Conservation (phyloP, 2,329 filamentous ascomycete species). For the Monilinia polystroma region DNA sequence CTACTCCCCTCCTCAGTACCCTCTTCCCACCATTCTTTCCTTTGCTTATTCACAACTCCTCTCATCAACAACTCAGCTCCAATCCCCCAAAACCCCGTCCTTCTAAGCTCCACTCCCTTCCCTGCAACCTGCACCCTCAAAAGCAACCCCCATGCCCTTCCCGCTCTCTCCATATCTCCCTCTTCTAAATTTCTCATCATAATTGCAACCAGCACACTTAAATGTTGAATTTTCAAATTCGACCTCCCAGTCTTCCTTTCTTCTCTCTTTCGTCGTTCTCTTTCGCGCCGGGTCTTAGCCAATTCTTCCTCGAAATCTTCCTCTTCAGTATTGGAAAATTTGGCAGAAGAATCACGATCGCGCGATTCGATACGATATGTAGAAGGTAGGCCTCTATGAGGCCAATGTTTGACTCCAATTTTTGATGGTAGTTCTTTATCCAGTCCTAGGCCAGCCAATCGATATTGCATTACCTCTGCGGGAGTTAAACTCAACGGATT, state of each 20-base stretch:
- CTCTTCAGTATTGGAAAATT: neutral
- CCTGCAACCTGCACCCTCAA: conserved; percentile 59
- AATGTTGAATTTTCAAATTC: conserved; percentile 52
- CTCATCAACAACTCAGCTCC: conserved; percentile 78
- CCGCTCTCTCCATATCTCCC: conserved; percentile 69
- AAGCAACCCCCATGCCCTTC: conserved; percentile 72
- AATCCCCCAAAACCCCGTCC: conserved; percentile 73
- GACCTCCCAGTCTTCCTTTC: conserved; percentile 23
- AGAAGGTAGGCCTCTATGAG: conserved; percentile 48
- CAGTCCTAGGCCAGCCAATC: conserved; percentile 52
- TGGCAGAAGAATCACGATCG: neutral
- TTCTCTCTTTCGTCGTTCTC: conserved; percentile 17
- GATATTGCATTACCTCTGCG: conserved; percentile 52
- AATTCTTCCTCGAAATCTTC: conserved; percentile 25
- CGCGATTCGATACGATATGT: neutral
- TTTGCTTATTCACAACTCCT: conserved; percentile 43
- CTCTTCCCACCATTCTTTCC: conserved; percentile 16
- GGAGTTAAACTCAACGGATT: conserved; percentile 58
- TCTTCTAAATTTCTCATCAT: conserved; percentile 71
- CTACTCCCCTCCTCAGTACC: conserved; percentile 2
- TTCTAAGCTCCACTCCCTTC: conserved; percentile 64
- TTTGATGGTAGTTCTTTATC: conserved; percentile 45
- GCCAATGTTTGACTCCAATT: conserved; percentile 47
- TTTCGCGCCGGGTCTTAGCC: conserved; percentile 27
- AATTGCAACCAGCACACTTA: conserved; percentile 66